Conservation (phyloP, 1,139 yeast genomes). For the Pichia sp. region DNA sequence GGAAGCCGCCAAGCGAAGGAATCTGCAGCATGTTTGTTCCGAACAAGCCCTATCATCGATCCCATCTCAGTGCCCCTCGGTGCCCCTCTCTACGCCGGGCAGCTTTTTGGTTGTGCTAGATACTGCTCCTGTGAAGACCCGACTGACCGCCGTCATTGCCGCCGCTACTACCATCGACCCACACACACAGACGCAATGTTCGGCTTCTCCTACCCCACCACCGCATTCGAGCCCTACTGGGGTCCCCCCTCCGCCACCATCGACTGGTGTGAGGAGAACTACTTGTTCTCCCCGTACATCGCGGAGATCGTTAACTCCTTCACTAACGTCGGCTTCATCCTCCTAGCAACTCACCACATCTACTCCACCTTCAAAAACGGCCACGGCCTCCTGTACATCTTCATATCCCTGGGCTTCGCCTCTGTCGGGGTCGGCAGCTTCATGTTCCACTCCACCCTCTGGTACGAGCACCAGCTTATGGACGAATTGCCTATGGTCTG, state of each 20-base stretch:
- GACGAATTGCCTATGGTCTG: conserved; percentile 98
- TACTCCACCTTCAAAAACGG: conserved; percentile 54
- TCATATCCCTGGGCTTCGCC: conserved; percentile 74
- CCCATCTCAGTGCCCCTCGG: too few species aligned
- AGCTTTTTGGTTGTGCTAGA: too few species aligned
- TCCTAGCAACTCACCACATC: conserved; percentile 65
- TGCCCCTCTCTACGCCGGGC: too few species aligned
- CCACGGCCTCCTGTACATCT: conserved; percentile 64
- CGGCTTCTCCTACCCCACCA: conserved; percentile 17
- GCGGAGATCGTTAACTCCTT: conserved; percentile 86
- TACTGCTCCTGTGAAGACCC: too few species aligned
- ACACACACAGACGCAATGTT: background rate
- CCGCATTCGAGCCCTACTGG: conserved; percentile 26
- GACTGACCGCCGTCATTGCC: too few species aligned
- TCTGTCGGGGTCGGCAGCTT: conserved; percentile 91
- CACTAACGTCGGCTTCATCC: conserved; percentile 59
- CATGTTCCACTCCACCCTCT: conserved; percentile 93
- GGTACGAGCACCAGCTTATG: conserved; percentile 80
- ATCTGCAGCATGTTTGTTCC: background rate
- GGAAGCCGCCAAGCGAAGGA: too few species aligned
- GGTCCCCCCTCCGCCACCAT: conserved; percentile 56
- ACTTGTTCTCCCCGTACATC: conserved; percentile 74
- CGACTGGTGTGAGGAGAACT: conserved; percentile 97
- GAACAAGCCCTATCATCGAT: background rate
- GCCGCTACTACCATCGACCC: too few species aligned